Evolutionary conservation across 139 green algal genomes (phyloP).

Genomic region (Micromonas commoda): DNA sequence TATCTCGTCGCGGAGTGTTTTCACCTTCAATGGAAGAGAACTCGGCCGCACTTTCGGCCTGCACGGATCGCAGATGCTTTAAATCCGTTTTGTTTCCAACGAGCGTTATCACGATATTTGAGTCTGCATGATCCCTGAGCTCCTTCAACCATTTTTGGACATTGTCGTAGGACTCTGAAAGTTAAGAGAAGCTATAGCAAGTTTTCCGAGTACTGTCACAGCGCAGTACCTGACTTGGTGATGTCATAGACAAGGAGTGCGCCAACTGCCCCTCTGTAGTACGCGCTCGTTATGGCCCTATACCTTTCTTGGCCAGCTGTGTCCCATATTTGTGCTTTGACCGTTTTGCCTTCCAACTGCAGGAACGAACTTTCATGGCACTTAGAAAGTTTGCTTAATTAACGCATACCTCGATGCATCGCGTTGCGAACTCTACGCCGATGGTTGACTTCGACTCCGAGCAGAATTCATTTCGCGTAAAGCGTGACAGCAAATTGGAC

Average conservation of each 20-base stretch:
- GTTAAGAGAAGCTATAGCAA: neutral
- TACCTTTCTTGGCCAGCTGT: constrained; percentile 65
- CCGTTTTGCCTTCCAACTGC: constrained; percentile 96
- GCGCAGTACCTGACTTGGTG: constrained; percentile 65
- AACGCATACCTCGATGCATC: constrained; percentile 84
- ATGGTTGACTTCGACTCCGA: constrained; percentile 98
- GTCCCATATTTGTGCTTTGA: constrained; percentile 99
- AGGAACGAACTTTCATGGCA: constrained; percentile 5
- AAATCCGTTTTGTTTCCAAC: constrained; percentile 98
- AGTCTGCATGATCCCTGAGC: constrained; percentile 87
- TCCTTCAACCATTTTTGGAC: constrained; percentile 98
- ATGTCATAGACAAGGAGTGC: constrained; percentile 99
- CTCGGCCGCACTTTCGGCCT: constrained; percentile 76
- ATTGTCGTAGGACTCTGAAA: constrained; percentile 92
- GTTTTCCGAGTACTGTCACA: neutral
- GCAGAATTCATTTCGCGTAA: constrained; percentile 98
- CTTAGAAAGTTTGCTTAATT: constrained; percentile 9
- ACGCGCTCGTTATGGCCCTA: constrained; percentile 96
- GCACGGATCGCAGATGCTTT: constrained; percentile 83
- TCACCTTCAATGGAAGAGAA: constrained; percentile 77
- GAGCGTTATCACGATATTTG: constrained; percentile 98
- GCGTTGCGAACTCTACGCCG: constrained; percentile 97
- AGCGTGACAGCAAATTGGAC: constrained; percentile 93
- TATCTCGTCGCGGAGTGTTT: neutral
- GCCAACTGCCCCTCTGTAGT: constrained; percentile 95